A percentile compares a stretch with the other conserved stretches of the same genome.
These are phyloP conservation scores for Cornus kousa DNA, from an alignment of 148 eudicot genomes.

Conservation along the genomic window DNA sequence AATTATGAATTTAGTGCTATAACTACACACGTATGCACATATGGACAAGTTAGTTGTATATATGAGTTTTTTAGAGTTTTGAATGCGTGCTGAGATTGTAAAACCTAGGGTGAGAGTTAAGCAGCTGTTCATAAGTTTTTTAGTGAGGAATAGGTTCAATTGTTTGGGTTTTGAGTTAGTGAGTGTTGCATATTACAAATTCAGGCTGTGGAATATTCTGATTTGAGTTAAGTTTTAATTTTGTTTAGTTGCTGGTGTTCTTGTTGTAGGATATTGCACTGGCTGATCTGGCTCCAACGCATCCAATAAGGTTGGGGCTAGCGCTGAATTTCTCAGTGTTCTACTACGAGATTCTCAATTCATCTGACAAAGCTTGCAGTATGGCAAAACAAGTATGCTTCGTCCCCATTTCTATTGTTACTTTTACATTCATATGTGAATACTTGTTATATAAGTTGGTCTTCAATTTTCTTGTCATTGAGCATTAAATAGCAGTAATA, in stretches of 20 bases:
- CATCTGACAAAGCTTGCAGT: constrained; percentile 53
- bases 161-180: not conserved
- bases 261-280: constrained; percentile 47
- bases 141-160: not conserved
- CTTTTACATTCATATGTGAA: not conserved
- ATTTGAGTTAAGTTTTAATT: not conserved
- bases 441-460: not conserved
- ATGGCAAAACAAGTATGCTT: constrained; percentile 49
- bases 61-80: not conserved
- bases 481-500: not conserved
- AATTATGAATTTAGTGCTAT: not conserved
- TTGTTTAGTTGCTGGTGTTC: not conserved
- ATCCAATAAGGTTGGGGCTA: constrained; percentile 54
- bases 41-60: not conserved
- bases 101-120: not conserved
- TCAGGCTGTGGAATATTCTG: not conserved
- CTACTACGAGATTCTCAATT: constrained; percentile 55
- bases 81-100: not conserved
- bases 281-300: constrained; percentile 49
- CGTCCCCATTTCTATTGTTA: not conserved
- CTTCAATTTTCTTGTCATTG: not conserved
- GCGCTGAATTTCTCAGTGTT: constrained; percentile 55
- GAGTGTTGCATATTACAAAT: not conserved
- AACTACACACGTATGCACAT: not conserved
- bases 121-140: not conserved